phyloP scores from a whole-genome alignment of 164 flowering plant species.

The Kalanchoe fedtschenkoi region DNA sequence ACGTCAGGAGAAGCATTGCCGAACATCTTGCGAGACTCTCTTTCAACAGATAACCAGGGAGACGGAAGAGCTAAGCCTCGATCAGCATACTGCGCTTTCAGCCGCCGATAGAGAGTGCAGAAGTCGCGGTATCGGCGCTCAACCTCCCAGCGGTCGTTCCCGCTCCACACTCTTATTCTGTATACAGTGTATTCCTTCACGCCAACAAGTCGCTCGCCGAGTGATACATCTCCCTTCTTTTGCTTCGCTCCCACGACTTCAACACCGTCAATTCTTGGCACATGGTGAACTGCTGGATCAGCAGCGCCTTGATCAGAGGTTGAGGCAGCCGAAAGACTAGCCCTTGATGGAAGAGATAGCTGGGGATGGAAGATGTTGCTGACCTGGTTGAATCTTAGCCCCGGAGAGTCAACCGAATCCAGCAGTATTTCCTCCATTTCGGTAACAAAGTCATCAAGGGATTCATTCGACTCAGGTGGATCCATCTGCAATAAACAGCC shows the following conservation, averaged over 20 bases:
- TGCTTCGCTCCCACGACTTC: slow-evolving; percentile 90
- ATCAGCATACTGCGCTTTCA: slow-evolving; percentile 48
- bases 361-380: slow-evolving; percentile 23
- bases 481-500: slow-evolving; percentile 37
- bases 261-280: slow-evolving; percentile 53
- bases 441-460: slow-evolving; percentile 70
- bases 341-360: slow-evolving; percentile 42
- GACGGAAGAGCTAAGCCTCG: slow-evolving; percentile 66
- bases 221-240: slow-evolving; percentile 75
- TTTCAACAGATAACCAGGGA: slow-evolving; percentile 73
- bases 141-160: slow-evolving; percentile 72
- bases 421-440: slow-evolving; percentile 96
- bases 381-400: slow-evolving; percentile 28
- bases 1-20: slow-evolving; percentile 84
- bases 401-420: slow-evolving; percentile 46
- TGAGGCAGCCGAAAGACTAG: slow-evolving; percentile 82
- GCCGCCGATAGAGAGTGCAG: slow-evolving; percentile 52
- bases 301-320: slow-evolving; percentile 50
- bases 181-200: slow-evolving; percentile 88
- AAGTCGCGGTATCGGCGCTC: slow-evolving; percentile 94
- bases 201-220: slow-evolving; percentile 89
- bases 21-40: slow-evolving; percentile 75
- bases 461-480: slow-evolving; percentile 29
- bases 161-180: slow-evolving; percentile 67
- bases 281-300: slow-evolving; percentile 16